Evolutionary conservation across 495 filamentous ascomycete genomes (phyloP).

Genomic region (Opeltia flavorubescens): DNA sequence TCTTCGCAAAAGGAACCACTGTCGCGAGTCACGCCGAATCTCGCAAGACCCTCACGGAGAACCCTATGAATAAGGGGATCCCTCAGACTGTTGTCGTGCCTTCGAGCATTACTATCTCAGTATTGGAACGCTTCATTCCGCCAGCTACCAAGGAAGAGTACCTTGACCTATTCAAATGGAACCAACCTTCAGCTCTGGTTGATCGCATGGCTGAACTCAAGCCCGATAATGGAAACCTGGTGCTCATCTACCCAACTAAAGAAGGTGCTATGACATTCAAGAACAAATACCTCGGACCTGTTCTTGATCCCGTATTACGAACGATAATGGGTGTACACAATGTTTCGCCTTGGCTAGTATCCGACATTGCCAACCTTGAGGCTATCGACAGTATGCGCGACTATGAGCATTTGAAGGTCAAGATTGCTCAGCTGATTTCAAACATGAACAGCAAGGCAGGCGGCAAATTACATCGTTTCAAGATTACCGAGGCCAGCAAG

Average conservation of each 20-base stretch:
- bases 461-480: conserved; percentile 27
- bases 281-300: conserved; percentile 47
- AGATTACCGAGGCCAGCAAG: conserved; percentile 36
- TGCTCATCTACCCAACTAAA: conserved; percentile 59
- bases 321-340: conserved; percentile 49
- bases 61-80: conserved; percentile 20
- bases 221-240: conserved; percentile 39
- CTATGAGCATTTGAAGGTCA: conserved; percentile 39
- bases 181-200: conserved; percentile 45
- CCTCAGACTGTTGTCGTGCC: conserved; percentile 53
- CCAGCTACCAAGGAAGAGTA: conserved; percentile 48
- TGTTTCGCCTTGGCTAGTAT: conserved; percentile 44
- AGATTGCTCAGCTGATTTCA: conserved; percentile 34
- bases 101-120: conserved; percentile 45
- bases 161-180: conserved; percentile 41
- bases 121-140: conserved; percentile 60
- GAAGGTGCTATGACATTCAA: conserved; percentile 50
- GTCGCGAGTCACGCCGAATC: conserved; percentile 40
- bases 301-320: conserved; percentile 54
- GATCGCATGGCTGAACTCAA: conserved; percentile 54
- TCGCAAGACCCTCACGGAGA: conserved; percentile 18
- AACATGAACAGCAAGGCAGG: conserved; percentile 22
- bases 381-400: conserved; percentile 43
- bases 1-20: conserved; percentile 35
- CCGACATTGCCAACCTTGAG: conserved; percentile 42